These are phyloP conservation scores for Lachnellula willkommii DNA, from an alignment of 2,329 filamentous ascomycete species.

Conservation along the genomic window DNA sequence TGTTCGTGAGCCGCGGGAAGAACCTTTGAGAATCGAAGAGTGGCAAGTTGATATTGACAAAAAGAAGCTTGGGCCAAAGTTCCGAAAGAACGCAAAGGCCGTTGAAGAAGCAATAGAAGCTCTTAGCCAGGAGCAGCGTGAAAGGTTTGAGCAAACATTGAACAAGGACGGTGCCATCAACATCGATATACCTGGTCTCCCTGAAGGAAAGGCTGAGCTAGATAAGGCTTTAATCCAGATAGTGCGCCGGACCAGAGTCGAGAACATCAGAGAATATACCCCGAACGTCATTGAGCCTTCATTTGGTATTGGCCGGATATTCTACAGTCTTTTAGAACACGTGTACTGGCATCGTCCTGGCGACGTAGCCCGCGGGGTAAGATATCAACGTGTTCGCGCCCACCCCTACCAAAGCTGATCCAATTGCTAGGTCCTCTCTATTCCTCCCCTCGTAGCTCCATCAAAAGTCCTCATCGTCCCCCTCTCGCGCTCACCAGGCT, in stretches of 20 bases:
- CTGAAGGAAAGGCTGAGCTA: conserved; percentile 70
- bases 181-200: conserved; percentile 64
- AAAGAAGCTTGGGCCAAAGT: conserved; percentile 92
- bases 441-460: conserved; percentile 73
- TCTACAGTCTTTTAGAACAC: conserved; percentile 92
- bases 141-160: conserved; percentile 71
- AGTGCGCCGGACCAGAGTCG: conserved; percentile 74
- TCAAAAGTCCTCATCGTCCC: conserved; percentile 93
- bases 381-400: conserved; percentile 33
- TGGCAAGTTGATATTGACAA: conserved; percentile 85
- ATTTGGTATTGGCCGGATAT: conserved; percentile 91
- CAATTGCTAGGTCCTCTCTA: conserved; percentile 58
- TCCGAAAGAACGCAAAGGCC: conserved; percentile 88
- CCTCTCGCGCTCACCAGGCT: conserved; percentile 73
- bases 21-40: conserved; percentile 76
- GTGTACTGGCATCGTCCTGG: conserved; percentile 82
- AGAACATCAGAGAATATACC: conserved; percentile 84
- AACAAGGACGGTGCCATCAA: conserved; percentile 68
- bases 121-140: conserved; percentile 68
- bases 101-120: conserved; percentile 73
- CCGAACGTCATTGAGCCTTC: conserved; percentile 97
- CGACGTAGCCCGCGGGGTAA: conserved; percentile 81
- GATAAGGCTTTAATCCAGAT: conserved; percentile 74
- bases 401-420: neutral
- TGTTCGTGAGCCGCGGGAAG: conserved; percentile 73